phyloP scores from a whole-genome alignment of 2,329 filamentous ascomycete genomes.

The Zymoseptoria ardabiliae region DNA sequence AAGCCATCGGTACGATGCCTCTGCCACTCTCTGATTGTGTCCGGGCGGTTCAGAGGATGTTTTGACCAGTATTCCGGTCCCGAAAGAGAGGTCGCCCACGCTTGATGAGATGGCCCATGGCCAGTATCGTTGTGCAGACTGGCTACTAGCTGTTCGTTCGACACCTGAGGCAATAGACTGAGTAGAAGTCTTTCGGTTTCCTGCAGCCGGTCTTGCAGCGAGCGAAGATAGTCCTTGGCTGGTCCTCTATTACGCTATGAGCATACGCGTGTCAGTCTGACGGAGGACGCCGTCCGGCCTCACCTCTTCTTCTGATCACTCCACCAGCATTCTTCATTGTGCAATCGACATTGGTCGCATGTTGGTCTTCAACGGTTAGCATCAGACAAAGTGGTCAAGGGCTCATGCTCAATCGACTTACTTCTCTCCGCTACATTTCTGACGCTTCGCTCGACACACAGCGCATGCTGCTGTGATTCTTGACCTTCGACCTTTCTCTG shows the following conservation, averaged over 20 bases:
- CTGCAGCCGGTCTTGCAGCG: constrained; percentile 18
- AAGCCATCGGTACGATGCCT: constrained; percentile 2
- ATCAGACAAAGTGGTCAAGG: not conserved
- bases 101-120: constrained; percentile 14
- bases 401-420: not conserved
- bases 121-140: constrained; percentile 6
- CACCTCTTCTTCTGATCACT: constrained; percentile 19
- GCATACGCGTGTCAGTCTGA: not conserved
- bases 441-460: constrained; percentile 17
- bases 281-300: not conserved
- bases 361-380: constrained; percentile 5
- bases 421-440: constrained; percentile 19
- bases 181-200: constrained; percentile 16
- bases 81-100: constrained; percentile 14
- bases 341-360: constrained; percentile 17
- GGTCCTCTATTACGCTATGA: constrained; percentile 11
- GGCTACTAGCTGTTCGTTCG: constrained; percentile 8
- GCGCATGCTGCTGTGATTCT: constrained; percentile 19
- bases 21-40: constrained; percentile 16
- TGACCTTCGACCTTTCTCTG: constrained; percentile 15
- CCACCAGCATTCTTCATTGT: constrained; percentile 22
- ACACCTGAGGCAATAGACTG: constrained; percentile 7
- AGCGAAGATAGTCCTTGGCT: constrained; percentile 18
- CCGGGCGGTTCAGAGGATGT: constrained; percentile 11
- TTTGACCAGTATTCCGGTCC: constrained; percentile 17